A percentile compares a stretch with the other conserved stretches of the same genome.
These are phyloP conservation scores for Hapsidospora chrysogenum DNA, from an alignment of 495 filamentous ascomycete species.

Conservation along the genomic window DNA sequence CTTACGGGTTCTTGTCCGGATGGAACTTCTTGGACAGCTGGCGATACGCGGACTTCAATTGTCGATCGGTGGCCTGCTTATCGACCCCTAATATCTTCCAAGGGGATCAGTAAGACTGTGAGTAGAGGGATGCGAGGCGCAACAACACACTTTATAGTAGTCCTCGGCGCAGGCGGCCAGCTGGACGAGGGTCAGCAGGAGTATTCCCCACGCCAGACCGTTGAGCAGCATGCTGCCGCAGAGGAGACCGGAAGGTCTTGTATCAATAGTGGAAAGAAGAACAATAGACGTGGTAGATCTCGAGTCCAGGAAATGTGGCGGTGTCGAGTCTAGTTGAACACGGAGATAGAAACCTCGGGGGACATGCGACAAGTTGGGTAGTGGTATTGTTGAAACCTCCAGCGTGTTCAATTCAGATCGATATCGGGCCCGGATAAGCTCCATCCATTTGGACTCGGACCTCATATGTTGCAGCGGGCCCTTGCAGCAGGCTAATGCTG, in stretches of 20 bases:
- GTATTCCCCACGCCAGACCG: conserved; percentile 20
- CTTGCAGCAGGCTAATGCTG: no score
- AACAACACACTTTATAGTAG: conserved; percentile 60
- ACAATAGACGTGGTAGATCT: neutral
- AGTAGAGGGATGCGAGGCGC: neutral
- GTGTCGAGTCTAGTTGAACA: no score
- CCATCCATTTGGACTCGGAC: no score
- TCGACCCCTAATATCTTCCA: conserved; percentile 2
- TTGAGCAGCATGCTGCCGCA: conserved; percentile 22
- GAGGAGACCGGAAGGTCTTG: no score
- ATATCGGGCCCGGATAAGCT: no score
- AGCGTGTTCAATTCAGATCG: no score
- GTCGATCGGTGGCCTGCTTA: neutral
- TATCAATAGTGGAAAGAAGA: neutral
- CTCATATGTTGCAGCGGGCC: no score
- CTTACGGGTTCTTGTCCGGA: conserved; percentile 96
- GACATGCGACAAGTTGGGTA: no score
- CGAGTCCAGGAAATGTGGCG: no score
- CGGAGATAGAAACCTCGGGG: no score
- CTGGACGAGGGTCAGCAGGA: conserved; percentile 28
- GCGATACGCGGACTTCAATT: conserved; percentile 76
- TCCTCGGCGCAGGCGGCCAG: conserved; percentile 42
- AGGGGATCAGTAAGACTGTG: neutral
- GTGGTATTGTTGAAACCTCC: no score
- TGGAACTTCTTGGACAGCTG: conserved; percentile 90